Base-by-base conservation (phyloP, 306 rosid species). In the Begonia loranthoides region DNA sequence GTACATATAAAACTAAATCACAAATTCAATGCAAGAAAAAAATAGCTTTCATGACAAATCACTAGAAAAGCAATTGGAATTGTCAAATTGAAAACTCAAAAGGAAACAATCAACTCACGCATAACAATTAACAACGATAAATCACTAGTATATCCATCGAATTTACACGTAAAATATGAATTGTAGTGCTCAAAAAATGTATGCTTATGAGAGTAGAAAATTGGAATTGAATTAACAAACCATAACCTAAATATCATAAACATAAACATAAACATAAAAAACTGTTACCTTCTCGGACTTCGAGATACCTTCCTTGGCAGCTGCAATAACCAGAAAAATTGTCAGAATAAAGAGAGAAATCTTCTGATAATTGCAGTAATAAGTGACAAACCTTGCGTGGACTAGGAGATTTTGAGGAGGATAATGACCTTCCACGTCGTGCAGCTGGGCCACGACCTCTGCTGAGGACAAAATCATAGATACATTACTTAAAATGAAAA, bases 361-460 rank as follows among this genome's bases (percentile, higher is more conserved):
- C 36, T 28, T 28, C 5, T 28, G 36, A 4, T 28, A 64, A 52
- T 17, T 17, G 51, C 45, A 38, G 63, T 15, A 56, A 54, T 17
- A 0, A 58, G 47, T 28, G 15, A 58, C 79, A 48, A 58, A 92
- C 99, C 96, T 92, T 87, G 66, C 81, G 84, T 17, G 94, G 96
- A 75, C 89, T 81, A 60, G 94, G 99, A 22, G 99, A 92, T 52
- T 63, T 86, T 51, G 96, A 92, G 65, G 57, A 82, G 24, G 99
- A 92, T 40, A 95, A 78, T 28, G 97, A 92, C 66, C 93, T 76
- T 54, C 93, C 94, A 14, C 88, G 96, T 64, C 93, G 80, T 12
- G 53, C 13, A 2, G 73, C 61, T 48, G 94, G 87, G 54, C 66
- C 94, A 10, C 94, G 75, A 49, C 93, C 94, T 67, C 99, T 87